These are phyloP conservation scores for Petunia hybrid DNA, from an alignment of 305 asterid species.

Conservation along the genomic window DNA sequence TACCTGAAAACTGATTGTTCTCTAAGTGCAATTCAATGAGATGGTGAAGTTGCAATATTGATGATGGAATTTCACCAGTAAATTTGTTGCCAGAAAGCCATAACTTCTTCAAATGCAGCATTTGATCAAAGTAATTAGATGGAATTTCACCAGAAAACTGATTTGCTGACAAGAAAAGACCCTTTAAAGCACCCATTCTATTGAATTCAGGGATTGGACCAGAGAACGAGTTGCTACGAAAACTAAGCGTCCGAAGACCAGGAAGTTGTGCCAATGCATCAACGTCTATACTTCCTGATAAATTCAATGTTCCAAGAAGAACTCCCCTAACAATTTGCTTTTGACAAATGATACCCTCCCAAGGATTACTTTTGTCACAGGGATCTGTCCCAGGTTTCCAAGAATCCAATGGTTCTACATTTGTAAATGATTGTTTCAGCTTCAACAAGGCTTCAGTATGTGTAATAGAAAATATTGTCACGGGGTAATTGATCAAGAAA, in stretches of 20 bases:
- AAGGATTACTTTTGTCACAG: constrained; percentile 47
- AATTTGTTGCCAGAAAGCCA: constrained; percentile 71
- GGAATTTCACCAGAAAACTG: constrained; percentile 75
- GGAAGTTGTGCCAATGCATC: constrained; percentile 63
- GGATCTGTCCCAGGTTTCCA: constrained; percentile 75
- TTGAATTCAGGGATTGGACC: constrained; percentile 79
- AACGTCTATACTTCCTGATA: constrained; percentile 66
- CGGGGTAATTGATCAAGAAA: constrained; percentile 39
- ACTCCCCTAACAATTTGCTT: constrained; percentile 55
- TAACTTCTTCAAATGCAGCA: constrained; percentile 70
- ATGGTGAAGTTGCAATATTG: constrained; percentile 47
- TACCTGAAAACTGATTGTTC: constrained; percentile 67
- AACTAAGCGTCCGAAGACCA: constrained; percentile 55
- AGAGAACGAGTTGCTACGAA: constrained; percentile 58
- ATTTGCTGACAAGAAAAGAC: constrained; percentile 61
- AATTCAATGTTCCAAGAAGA: constrained; percentile 54
- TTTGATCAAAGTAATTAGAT: constrained; percentile 52
- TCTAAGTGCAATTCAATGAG: constrained; percentile 69
- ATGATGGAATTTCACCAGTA: constrained; percentile 64
- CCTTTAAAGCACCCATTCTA: constrained; percentile 58
- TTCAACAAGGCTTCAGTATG: constrained; percentile 70
- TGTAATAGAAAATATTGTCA: constrained; percentile 39
- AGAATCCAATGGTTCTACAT: constrained; percentile 61
- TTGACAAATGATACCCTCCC: constrained; percentile 64
- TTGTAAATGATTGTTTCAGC: constrained; percentile 57